A percentile compares a stretch with the other conserved stretches of the same genome.
These are phyloP conservation scores for Neurospora pannonica DNA, from an alignment of 495 filamentous ascomycete species.

Conservation along the genomic window DNA sequence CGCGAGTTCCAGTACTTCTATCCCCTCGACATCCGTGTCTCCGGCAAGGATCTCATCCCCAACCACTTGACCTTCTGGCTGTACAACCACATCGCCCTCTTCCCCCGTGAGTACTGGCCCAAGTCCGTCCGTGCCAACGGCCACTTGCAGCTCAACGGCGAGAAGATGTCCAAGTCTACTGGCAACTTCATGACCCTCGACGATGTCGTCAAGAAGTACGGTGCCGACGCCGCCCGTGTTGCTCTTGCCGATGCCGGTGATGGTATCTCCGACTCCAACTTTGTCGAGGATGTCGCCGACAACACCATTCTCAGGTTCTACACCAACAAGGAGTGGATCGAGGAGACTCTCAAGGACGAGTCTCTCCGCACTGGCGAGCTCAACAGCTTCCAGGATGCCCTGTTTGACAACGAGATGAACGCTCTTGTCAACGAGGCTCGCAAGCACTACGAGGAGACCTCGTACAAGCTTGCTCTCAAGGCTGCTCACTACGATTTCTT, in stretches of 20 bases:
- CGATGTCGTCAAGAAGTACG: conserved; percentile 82
- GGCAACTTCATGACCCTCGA: conserved; percentile 92
- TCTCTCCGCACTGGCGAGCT: conserved; percentile 63
- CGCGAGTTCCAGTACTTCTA: conserved; percentile 97
- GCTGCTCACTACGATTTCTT: conserved; percentile 83
- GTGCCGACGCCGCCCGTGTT: conserved; percentile 84
- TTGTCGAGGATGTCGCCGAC: conserved; percentile 90
- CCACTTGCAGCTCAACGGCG: conserved; percentile 85
- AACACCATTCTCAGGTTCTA: conserved; percentile 78
- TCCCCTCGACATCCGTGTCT: conserved; percentile 75
- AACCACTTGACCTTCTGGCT: conserved; percentile 95
- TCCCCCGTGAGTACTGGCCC: conserved; percentile 80
- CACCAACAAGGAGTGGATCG: conserved; percentile 85
- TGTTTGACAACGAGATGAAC: conserved; percentile 94
- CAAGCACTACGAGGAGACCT: conserved; percentile 66
- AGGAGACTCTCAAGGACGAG: conserved; percentile 67
- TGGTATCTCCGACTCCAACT: conserved; percentile 92
- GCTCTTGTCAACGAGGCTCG: conserved; percentile 63
- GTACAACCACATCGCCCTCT: conserved; percentile 88
- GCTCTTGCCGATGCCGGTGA: conserved; percentile 93
- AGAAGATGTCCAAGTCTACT: conserved; percentile 94
- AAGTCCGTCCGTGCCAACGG: conserved; percentile 76
- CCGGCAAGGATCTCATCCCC: conserved; percentile 78
- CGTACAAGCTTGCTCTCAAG: conserved; percentile 90
- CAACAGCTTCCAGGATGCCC: conserved; percentile 71